These are phyloP conservation scores for Dichomitus squalens DNA, from an alignment of 1,284 basidiomycete species.

Conservation along the genomic window DNA sequence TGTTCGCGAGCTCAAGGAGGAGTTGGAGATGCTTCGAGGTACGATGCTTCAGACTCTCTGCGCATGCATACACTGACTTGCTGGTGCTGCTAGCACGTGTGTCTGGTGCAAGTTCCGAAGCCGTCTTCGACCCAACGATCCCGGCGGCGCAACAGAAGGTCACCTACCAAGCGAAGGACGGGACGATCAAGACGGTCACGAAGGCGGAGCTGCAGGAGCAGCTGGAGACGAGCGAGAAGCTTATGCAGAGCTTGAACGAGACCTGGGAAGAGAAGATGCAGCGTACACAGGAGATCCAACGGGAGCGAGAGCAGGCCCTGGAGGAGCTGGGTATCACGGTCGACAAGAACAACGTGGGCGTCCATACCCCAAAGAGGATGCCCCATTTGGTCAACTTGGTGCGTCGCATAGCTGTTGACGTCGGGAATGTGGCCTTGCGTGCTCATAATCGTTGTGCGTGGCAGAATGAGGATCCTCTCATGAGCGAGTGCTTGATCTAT, in stretches of 20 bases:
- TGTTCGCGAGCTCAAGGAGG: conserved; percentile 97
- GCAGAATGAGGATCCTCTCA: conserved; percentile 88
- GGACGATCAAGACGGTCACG: conserved; percentile 92
- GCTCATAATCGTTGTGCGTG: conserved; percentile 13
- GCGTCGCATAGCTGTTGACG: conserved; percentile 33
- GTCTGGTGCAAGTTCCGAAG: conserved; percentile 65
- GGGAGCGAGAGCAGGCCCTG: conserved; percentile 94
- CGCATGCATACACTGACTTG: conserved; percentile 3
- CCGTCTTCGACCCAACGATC: conserved; percentile 84
- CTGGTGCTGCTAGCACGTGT: conserved; percentile 62
- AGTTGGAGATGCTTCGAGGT: conserved; percentile 88
- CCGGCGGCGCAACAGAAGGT: conserved; percentile 97
- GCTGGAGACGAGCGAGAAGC: conserved; percentile 93
- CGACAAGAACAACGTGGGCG: conserved; percentile 93
- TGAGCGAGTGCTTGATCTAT: conserved; percentile 93
- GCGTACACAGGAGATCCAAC: conserved; percentile 93
- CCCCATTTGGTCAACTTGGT: conserved; percentile 95
- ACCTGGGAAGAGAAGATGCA: conserved; percentile 98
- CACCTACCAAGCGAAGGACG: conserved; percentile 91
- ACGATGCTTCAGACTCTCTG: conserved; percentile 9
- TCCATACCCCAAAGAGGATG: conserved; percentile 99
- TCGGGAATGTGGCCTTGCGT: conserved; percentile 1
- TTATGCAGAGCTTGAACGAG: conserved; percentile 95
- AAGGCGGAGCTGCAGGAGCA: conserved; percentile 98
- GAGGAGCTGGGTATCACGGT: conserved; percentile 98